Evolutionary conservation across 179 eudicot genomes (phyloP), one percentile per base, ranked within the genome.

Genomic region (Actinidia polygama): DNA sequence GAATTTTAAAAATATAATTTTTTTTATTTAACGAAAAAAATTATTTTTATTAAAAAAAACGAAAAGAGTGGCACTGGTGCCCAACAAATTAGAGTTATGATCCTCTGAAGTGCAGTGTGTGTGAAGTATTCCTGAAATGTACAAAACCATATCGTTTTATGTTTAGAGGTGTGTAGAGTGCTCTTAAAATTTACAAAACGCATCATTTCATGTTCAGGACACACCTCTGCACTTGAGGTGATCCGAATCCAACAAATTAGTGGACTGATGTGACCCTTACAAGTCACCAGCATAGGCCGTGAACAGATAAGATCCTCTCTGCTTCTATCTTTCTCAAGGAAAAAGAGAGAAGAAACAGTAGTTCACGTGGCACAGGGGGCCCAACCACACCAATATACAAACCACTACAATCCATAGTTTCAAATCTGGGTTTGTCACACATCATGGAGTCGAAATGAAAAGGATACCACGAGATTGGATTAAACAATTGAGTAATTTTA

Each of bases 351-450:
- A 40, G 6, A 69, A 40, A 69, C 15, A 49, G n/a, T 40, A 0
- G 47, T 69, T 69, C 73, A 69, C 73, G 73, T 69, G 73, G 73
- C 73, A 47, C 73, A 30, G 36, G 73, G 50, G 73, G 50, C 73
- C 73, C 73, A 69, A 2, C 73, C 23, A 10, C 73, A 69, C 7
- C 49, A 15, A 15, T 19, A 49, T 10, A 66, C 46, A 12, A 66
- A 11, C 71, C 6, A 66, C 18, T 11, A 23, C 40, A 64, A 5
- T 64, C 69, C 69, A 10, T n/a, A 6, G 5, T 59, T 63, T 23
- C 36, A 63, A 63, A 36, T 21, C 10, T 63, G 14, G 30, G 69
- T 23, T 63, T 63, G 69, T 63, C 69, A 63, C 10, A 3, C 14
- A 63, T 63, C 69, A 23, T 9, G 69, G 24, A 63, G 69, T 10